Conservation (phyloP, 495 filamentous ascomycete species). For the Platismatia glauca region DNA sequence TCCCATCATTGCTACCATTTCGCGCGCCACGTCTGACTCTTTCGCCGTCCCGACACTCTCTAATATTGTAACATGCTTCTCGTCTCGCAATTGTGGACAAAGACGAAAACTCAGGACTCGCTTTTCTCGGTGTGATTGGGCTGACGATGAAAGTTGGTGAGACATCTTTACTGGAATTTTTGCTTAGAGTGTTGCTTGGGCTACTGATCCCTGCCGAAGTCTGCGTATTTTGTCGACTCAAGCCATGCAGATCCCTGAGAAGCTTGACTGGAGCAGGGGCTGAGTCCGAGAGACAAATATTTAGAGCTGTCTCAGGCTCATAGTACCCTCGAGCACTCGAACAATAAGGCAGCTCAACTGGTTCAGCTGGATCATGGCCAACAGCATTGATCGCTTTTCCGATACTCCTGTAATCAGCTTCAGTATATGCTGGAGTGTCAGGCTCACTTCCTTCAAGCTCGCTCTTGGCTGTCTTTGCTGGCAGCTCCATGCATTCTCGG, state of each 20-base stretch:
- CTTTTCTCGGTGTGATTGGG: constrained; percentile 8
- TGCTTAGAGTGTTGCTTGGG: constrained; percentile 5
- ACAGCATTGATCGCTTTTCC: constrained; percentile 12
- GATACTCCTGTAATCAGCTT: neutral
- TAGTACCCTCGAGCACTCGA: constrained; percentile 8
- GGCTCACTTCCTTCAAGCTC: constrained; percentile 9
- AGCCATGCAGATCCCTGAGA: neutral
- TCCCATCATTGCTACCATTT: neutral
- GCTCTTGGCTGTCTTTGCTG: neutral
- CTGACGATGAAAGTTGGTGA: constrained; percentile 12
- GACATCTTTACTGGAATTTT: constrained; percentile 1
- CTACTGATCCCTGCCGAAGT: constrained; percentile 10
- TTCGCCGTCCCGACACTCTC: constrained; percentile 4
- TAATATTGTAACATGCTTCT: constrained; percentile 10
- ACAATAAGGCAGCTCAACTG: constrained; percentile 16
- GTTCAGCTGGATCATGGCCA: constrained; percentile 15
- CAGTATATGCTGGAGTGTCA: constrained; percentile 1
- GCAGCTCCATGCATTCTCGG: neutral
- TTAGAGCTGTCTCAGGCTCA: neutral
- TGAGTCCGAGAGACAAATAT: neutral
- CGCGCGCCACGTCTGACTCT: neutral
- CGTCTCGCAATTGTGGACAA: constrained; percentile 9
- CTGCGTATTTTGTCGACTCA: constrained; percentile 4
- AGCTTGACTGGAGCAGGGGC: neutral
- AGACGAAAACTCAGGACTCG: constrained; percentile 12